Evolutionary conservation across 139 green algal genomes (phyloP).

Genomic region (Micractinium conductrix): DNA sequence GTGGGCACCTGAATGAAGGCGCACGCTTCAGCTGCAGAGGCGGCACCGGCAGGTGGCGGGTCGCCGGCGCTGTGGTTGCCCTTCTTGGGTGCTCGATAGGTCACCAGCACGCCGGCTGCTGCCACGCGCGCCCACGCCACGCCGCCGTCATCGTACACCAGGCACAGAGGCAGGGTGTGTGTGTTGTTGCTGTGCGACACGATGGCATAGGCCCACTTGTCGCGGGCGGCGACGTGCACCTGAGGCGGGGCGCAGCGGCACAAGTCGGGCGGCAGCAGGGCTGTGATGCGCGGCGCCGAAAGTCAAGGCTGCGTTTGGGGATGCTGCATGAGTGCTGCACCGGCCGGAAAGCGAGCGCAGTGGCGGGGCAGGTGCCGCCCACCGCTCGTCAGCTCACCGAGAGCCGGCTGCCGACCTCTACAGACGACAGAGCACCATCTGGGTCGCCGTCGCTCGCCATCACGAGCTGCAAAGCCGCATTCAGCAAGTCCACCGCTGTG

Average conservation of each 20-base stretch:
- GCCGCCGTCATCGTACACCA: background rate
- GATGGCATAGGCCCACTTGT: background rate
- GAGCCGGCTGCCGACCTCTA: background rate
- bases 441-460: background rate
- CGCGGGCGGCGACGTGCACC: background rate
- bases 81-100: background rate
- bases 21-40: background rate
- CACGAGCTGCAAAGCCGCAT: background rate
- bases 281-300: background rate
- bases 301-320: too few relatives aligned
- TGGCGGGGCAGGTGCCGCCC: background rate
- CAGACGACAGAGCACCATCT: background rate
- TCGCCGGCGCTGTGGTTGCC: background rate
- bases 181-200: background rate
- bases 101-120: constrained; percentile 1
- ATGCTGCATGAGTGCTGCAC: background rate
- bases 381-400: background rate
- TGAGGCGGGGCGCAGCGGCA: background rate
- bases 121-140: background rate
- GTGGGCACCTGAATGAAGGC: background rate
- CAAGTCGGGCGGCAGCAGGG: background rate
- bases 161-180: background rate
- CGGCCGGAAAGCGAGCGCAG: background rate
- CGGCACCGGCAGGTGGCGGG: background rate
- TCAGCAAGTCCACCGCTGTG: background rate